phyloP scores from a whole-genome alignment of 371 early-diverging fungal species.

The Nematocida ironsii region DNA sequence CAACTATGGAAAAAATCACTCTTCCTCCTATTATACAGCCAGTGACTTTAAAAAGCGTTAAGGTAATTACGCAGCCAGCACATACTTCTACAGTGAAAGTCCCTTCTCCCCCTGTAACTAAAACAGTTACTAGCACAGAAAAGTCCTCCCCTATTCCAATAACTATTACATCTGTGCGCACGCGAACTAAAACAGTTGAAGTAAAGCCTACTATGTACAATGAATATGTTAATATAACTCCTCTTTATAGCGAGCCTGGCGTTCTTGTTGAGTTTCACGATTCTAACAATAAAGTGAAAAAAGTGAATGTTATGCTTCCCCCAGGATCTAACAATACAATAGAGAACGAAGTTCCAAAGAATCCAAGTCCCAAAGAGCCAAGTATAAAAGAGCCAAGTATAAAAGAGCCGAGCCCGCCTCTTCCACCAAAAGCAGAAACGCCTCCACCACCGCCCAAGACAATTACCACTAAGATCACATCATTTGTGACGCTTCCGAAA shows the following conservation, averaged over 20 bases:
- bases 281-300: slow-evolving; percentile 34
- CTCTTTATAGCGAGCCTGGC: slow-evolving; percentile 14
- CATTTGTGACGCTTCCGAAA: too few species aligned
- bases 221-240: slow-evolving; percentile 38
- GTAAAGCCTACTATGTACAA: slow-evolving; percentile 13
- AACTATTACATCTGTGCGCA: background rate
- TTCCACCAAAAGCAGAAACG: too few species aligned
- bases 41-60: slow-evolving; percentile 28
- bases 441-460: too few species aligned
- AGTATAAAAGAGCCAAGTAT: too few species aligned
- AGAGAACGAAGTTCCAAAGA: too few species aligned
- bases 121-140: background rate
- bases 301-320: slow-evolving; percentile 31
- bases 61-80: slow-evolving; percentile 12
- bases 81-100: background rate
- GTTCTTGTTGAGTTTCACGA: slow-evolving; percentile 49
- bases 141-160: background rate
- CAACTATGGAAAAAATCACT: slow-evolving; percentile 10
- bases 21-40: slow-evolving; percentile 1
- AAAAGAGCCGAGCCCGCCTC: too few species aligned
- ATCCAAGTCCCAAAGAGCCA: too few species aligned
- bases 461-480: too few species aligned
- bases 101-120: slow-evolving; percentile 15
- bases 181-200: background rate
- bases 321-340: too few species aligned